Evolutionary conservation across 2,329 filamentous ascomycete genomes (phyloP).

Genomic region (Diaporthe sp.): DNA sequence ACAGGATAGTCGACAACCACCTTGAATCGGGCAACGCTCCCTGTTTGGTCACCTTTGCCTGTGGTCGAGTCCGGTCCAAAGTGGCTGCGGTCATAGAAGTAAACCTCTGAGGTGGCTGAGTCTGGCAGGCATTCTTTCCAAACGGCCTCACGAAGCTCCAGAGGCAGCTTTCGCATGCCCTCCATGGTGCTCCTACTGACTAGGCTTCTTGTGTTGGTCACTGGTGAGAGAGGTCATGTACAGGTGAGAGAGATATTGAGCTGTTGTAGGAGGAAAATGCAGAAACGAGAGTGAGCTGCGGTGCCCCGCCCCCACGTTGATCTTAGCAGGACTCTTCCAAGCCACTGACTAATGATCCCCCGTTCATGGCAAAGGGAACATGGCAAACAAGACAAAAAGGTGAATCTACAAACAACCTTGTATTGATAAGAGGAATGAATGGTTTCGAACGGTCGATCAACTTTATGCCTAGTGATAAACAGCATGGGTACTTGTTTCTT

Average conservation of each 20-base stretch:
- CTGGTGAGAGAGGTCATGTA: background rate
- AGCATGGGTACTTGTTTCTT: background rate
- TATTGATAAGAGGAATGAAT: background rate
- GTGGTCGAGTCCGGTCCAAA: background rate
- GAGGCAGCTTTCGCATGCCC: conserved; percentile 1
- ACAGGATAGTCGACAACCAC: conserved; percentile 24
- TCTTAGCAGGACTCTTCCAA: background rate
- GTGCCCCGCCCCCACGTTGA: background rate
- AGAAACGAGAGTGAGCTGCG: background rate
- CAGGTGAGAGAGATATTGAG: background rate
- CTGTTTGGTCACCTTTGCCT: background rate
- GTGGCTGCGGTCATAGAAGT: conserved; percentile 26
- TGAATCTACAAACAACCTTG: background rate
- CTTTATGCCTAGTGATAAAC: background rate
- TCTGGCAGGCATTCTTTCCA: conserved; percentile 23
- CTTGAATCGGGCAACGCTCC: background rate
- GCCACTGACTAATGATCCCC: background rate
- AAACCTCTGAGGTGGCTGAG: conserved; percentile 16
- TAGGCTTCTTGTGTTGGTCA: background rate
- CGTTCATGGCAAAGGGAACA: background rate
- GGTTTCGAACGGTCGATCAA: background rate
- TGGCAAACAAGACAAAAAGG: background rate
- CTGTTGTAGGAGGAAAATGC: background rate
- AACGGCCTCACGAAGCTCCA: conserved; percentile 15
- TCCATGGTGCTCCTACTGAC: background rate